Percentiles rank a stretch among this genome's conserved stretches.
Evolutionary conservation across 1,284 basidiomycete species (phyloP).

Genomic region (Vanrija sp.): DNA sequence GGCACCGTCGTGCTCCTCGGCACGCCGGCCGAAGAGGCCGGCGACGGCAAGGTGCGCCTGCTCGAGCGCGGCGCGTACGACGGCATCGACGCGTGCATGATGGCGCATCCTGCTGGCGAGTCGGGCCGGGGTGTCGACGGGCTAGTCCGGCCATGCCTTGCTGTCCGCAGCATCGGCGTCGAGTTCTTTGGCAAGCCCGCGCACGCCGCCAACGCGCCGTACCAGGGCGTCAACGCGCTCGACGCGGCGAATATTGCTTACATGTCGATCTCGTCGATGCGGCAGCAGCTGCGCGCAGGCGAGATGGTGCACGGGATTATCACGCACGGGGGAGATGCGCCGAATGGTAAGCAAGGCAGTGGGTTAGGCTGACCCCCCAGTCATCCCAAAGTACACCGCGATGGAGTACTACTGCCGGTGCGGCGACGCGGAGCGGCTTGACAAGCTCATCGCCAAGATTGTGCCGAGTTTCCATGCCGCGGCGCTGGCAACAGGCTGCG

Average conservation of each 20-base stretch:
- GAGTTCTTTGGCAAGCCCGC: constrained; percentile 54
- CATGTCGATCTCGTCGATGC: constrained; percentile 64
- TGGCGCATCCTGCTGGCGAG: constrained; percentile 20
- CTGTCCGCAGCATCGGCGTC: constrained; percentile 26
- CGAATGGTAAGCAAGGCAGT: constrained; percentile 39
- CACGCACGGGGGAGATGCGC: constrained; percentile 59
- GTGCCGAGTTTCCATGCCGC: constrained; percentile 62
- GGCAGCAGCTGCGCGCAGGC: constrained; percentile 57
- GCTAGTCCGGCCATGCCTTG: constrained; percentile 26
- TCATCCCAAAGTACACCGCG: constrained; percentile 72
- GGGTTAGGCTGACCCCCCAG: constrained; percentile 1
- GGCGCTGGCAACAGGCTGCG: constrained; percentile 65
- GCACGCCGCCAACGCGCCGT: constrained; percentile 58
- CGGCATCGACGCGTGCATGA: constrained; percentile 27
- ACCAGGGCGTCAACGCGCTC: constrained; percentile 75
- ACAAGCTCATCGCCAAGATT: constrained; percentile 55
- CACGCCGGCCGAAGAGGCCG: constrained; percentile 61
- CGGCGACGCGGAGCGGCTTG: constrained; percentile 58
- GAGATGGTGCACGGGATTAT: constrained; percentile 19
- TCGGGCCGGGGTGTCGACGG: constrained; percentile 7
- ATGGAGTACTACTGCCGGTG: constrained; percentile 67
- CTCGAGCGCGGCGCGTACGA: constrained; percentile 10
- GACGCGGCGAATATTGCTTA: constrained; percentile 81
- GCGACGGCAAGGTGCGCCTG: constrained; percentile 64
- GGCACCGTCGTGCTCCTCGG: constrained; percentile 76